These are phyloP conservation scores for Rutstroemia sp. DNA, from an alignment of 2,329 filamentous ascomycete species.

Conservation along the genomic window DNA sequence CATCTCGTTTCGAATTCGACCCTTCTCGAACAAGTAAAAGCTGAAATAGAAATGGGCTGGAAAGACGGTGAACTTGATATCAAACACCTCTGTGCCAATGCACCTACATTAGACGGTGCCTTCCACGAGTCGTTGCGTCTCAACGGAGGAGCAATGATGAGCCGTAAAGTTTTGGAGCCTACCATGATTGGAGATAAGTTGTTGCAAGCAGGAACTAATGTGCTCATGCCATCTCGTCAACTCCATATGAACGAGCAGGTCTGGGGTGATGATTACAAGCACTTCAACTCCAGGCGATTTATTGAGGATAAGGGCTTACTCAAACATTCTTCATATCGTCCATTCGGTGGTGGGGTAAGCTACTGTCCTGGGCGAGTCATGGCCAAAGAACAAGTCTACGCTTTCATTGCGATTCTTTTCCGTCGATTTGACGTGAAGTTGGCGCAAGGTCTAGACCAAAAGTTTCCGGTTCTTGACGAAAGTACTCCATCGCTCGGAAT, in stretches of 20 bases:
- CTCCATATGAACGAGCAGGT: constrained; percentile 5
- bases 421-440: constrained; percentile 5
- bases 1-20: background rate
- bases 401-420: constrained; percentile 6
- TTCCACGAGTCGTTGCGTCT: constrained; percentile 7
- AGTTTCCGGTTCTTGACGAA: constrained; percentile 2
- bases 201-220: background rate
- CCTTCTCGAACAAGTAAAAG: background rate
- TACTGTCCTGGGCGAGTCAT: constrained; percentile 10
- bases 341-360: constrained; percentile 8
- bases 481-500: constrained; percentile 4
- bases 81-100: background rate
- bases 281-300: constrained; percentile 6
- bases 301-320: background rate
- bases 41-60: background rate
- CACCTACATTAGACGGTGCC: constrained; percentile 1
- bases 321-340: constrained; percentile 4
- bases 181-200: background rate
- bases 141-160: constrained; percentile 4
- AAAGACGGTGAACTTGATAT: background rate
- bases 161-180: background rate
- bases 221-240: constrained; percentile 9
- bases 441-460: background rate
- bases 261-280: constrained; percentile 2
- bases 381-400: constrained; percentile 7